phyloP scores from a whole-genome alignment of 768 basidiomycete genomes.

The Porpolomopsis calyptriformis region DNA sequence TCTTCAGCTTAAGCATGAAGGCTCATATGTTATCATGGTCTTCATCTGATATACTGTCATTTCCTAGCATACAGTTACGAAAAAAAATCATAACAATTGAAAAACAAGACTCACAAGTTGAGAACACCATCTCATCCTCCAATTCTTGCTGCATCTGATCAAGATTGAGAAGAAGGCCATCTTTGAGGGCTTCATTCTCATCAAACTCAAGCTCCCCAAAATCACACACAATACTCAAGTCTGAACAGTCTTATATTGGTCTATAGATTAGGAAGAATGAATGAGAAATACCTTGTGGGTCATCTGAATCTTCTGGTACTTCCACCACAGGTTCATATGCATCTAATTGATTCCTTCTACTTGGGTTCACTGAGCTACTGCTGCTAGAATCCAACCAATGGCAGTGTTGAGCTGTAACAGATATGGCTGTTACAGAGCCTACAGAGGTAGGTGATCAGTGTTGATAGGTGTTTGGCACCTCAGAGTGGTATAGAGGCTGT shows the following conservation, averaged over 20 bases:
- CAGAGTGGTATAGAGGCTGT: no score
- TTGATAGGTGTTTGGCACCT: no score
- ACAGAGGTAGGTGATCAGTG: no score
- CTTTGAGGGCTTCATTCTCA: not conserved
- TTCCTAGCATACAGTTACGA: conserved; percentile 8
- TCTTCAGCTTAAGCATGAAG: conserved; percentile 16
- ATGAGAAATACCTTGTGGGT: no score
- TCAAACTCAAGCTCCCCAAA: not conserved
- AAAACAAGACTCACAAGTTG: conserved; percentile 3
- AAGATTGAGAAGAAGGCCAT: not conserved
- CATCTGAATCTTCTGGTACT: not conserved
- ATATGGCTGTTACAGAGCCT: no score
- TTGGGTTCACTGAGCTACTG: not conserved
- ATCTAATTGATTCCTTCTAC: not conserved
- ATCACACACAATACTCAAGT: no score
- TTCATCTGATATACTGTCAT: conserved; percentile 12
- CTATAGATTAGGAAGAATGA: no score
- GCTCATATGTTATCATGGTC: conserved; percentile 22
- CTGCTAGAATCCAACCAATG: not conserved
- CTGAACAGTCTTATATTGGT: no score
- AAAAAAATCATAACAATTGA: not conserved
- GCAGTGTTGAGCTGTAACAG: not conserved
- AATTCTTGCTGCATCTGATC: conserved; percentile 6
- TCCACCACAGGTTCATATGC: not conserved
- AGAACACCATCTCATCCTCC: conserved; percentile 1